These are phyloP conservation scores for Hydrangea macrophylla DNA, from an alignment of 148 eudicot genomes.

Conservation along the genomic window DNA sequence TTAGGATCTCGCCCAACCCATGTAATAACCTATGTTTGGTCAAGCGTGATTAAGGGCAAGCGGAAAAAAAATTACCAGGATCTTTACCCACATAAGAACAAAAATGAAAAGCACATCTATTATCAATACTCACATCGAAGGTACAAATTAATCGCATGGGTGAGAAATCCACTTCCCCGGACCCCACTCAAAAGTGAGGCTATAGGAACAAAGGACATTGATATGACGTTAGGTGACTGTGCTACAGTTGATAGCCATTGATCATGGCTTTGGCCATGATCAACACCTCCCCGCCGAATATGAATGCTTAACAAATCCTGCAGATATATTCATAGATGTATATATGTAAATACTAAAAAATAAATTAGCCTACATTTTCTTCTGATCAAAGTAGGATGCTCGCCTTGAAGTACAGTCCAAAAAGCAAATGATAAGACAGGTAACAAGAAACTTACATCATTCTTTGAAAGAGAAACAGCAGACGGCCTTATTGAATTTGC, in stretches of 20 bases:
- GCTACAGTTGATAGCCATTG: slow-evolving; percentile 41
- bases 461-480: slow-evolving; percentile 50
- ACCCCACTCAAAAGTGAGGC: slow-evolving; percentile 46
- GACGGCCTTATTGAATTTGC: slow-evolving; percentile 47
- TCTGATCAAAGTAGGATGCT: not conserved
- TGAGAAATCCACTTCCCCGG: slow-evolving; percentile 50
- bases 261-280: slow-evolving; percentile 56
- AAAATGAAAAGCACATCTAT: no score
- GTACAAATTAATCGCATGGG: slow-evolving; percentile 50
- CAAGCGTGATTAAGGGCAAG: no score
- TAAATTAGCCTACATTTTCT: no score
- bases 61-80: no score
- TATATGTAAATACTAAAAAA: no score
- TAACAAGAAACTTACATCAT: slow-evolving; percentile 51
- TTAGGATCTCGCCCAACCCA: no score
- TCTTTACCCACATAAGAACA: no score
- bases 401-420: not conserved
- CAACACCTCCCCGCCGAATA: slow-evolving; percentile 77
- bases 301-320: slow-evolving; percentile 77
- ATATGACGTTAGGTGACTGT: slow-evolving; percentile 40
- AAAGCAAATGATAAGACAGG: not conserved
- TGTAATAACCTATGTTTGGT: no score
- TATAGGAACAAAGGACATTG: slow-evolving; percentile 54
- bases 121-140: slow-evolving; percentile 42
- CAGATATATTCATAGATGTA: no score